Evolutionary conservation across 495 filamentous ascomycete genomes (phyloP).

Genomic region (Penicillium tannophilum): DNA sequence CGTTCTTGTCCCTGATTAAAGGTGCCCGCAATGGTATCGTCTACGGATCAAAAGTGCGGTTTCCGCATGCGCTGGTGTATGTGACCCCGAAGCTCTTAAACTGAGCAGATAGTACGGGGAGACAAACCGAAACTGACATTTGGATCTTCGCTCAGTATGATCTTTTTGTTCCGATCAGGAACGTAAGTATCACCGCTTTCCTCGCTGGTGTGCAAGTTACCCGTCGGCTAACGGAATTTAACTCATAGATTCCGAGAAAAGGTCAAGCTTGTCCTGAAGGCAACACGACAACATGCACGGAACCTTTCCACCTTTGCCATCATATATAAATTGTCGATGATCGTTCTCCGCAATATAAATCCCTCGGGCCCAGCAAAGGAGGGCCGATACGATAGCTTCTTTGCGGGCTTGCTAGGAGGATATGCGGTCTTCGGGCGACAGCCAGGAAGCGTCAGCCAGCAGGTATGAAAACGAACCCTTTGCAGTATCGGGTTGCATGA

Average conservation of each 20-base stretch:
- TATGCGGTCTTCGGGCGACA: slow-evolving; percentile 91
- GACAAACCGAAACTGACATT: not conserved
- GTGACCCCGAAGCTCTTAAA: slow-evolving; percentile 19
- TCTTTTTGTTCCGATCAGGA: slow-evolving; percentile 90
- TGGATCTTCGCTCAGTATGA: slow-evolving; percentile 61
- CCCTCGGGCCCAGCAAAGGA: slow-evolving; percentile 61
- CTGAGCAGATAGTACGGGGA: not conserved
- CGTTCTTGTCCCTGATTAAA: slow-evolving; percentile 81
- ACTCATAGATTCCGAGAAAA: slow-evolving; percentile 71
- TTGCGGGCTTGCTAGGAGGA: slow-evolving; percentile 88
- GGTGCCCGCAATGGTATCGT: slow-evolving; percentile 93
- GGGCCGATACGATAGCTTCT: slow-evolving; percentile 77
- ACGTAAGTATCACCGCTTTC: slow-evolving; percentile 54
- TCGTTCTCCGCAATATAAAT: slow-evolving; percentile 66
- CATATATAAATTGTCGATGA: slow-evolving; percentile 82
- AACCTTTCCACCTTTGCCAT: slow-evolving; percentile 90
- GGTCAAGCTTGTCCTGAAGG: slow-evolving; percentile 71
- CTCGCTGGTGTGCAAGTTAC: slow-evolving; percentile 4
- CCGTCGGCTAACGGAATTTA: slow-evolving; percentile 10
- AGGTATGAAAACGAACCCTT: slow-evolving; percentile 46
- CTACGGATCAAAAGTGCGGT: slow-evolving; percentile 97
- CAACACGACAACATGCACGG: slow-evolving; percentile 85
- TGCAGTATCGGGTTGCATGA: not conserved
- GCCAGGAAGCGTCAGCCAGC: slow-evolving; percentile 83
- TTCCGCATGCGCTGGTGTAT: slow-evolving; percentile 95